Base-by-base conservation (phyloP, 2,329 filamentous ascomycete genomes). In the Epicoccum sorghinum region DNA sequence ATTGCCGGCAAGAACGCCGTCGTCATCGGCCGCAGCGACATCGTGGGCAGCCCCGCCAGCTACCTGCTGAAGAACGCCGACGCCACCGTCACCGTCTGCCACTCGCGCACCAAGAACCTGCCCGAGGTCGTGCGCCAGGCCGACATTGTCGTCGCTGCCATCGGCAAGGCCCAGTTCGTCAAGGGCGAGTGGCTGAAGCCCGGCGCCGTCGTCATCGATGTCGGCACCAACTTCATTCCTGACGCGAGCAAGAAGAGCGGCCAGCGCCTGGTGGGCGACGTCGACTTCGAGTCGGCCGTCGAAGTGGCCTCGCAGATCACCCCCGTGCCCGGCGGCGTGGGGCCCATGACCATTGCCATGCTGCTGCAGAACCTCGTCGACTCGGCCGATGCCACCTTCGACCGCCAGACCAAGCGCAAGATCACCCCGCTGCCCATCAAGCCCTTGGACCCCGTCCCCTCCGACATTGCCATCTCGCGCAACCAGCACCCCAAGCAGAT, bases 271-370 rank as follows among this genome's bases (percentile, higher is more conserved):
- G 93, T 98, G 6, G 95, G 95, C 56, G 95, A 99, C 74, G 95
- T 99, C 37, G 92, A 99, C 68, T 98, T 87, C 67, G 91, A 92
- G 46, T 86, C 89, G 38, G 93, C 93, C 13, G 83, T 83, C 13
- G 82, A 96, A 72, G 89, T 97, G 37, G 95, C 93, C 18, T 96
- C 93, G 2, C 85, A 90, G 69, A 97, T 99, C 70, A 99, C 95
- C 2, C 95, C 95, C 1, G 95, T 99, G 2, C 95, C 95, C 1
- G 95, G 95, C 52, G 95, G 95, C 75, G 95, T 99, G 55, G 95
- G 95, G 0, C 95, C 95, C 45, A 99, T 99, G 95, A 99, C 95
- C 3, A 93, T 99, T 60, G 95, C 95, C 56, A 99, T 99, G 95
- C 82, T 99, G 42, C 80, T 99, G 67, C 90, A 96, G 76, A 99